phyloP scores from a whole-genome alignment of 208 protist species.

The Trypanosoma cruzi region DNA sequence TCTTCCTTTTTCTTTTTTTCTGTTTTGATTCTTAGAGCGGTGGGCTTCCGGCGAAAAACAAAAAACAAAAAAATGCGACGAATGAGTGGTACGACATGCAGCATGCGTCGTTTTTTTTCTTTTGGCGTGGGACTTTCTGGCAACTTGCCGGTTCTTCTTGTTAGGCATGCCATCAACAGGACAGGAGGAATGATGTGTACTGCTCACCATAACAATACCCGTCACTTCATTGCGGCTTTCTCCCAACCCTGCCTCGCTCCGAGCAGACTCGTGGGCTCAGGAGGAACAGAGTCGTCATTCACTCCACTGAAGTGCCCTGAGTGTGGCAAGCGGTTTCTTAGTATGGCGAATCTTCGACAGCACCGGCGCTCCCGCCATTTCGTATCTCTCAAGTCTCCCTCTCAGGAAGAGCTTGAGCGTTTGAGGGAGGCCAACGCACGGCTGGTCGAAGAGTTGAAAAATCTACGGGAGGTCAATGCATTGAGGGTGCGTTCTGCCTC shows the following conservation, averaged over 20 bases:
- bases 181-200: too few relatives aligned
- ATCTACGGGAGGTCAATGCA: slow-evolving; percentile 6
- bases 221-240: background rate
- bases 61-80: background rate
- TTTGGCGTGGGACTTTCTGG: background rate
- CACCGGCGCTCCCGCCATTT: slow-evolving; percentile 60
- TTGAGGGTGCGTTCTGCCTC: background rate
- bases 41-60: too few relatives aligned
- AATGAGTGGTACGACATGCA: background rate
- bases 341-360: slow-evolving; percentile 41
- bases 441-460: slow-evolving; percentile 25
- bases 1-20: background rate
- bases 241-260: background rate
- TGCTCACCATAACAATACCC: background rate
- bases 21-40: background rate
- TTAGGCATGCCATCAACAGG: too few relatives aligned
- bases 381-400: slow-evolving; percentile 31
- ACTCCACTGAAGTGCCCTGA: slow-evolving; percentile 45
- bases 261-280: background rate
- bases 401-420: slow-evolving; percentile 26
- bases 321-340: slow-evolving; percentile 67
- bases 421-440: slow-evolving; percentile 34
- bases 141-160: too few relatives aligned
- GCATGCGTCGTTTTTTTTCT: background rate
- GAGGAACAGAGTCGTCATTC: background rate